Conservation (phyloP, 225 moss, liverwort and hornwort genomes). For the Straminergon stramineum region DNA sequence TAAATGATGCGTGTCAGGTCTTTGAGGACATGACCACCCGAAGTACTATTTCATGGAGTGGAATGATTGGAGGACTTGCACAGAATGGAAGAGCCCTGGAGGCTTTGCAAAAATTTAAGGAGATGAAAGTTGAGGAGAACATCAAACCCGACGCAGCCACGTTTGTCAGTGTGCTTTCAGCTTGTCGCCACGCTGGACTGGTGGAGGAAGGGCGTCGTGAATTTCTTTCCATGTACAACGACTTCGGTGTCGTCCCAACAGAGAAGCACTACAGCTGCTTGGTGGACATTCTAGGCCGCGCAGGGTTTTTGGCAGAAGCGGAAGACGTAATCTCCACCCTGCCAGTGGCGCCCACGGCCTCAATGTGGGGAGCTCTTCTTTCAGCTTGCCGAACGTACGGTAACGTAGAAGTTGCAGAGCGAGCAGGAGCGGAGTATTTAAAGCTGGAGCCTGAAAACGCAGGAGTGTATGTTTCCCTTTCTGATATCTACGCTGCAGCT, state of each 20-base stretch:
- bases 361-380: slow-evolving; percentile 37
- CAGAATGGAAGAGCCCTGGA: slow-evolving; percentile 20
- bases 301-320: slow-evolving; percentile 23
- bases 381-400: slow-evolving; percentile 16
- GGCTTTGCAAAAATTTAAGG: slow-evolving; percentile 24
- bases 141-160: slow-evolving; percentile 20
- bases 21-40: slow-evolving; percentile 16
- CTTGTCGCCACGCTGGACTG: slow-evolving; percentile 27
- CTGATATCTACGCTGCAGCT: slow-evolving; percentile 27
- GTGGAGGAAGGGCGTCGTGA: slow-evolving; percentile 29
- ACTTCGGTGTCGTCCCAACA: slow-evolving; percentile 6
- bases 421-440: slow-evolving; percentile 27
- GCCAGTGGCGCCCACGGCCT: slow-evolving; percentile 8
- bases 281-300: slow-evolving; percentile 33
- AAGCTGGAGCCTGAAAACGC: slow-evolving; percentile 29
- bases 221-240: slow-evolving; percentile 11
- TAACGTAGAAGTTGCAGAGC: slow-evolving; percentile 28
- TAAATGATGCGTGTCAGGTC: slow-evolving; percentile 10
- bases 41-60: slow-evolving; percentile 30
- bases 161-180: slow-evolving; percentile 36
- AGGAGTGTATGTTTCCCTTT: slow-evolving; percentile 27
- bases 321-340: slow-evolving; percentile 22
- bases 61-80: slow-evolving; percentile 38
- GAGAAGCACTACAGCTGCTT: slow-evolving; percentile 33
- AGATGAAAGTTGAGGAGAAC: slow-evolving; percentile 14